Base-by-base conservation (phyloP, 2,329 filamentous ascomycete genomes). In the Fusarium acutatum region DNA sequence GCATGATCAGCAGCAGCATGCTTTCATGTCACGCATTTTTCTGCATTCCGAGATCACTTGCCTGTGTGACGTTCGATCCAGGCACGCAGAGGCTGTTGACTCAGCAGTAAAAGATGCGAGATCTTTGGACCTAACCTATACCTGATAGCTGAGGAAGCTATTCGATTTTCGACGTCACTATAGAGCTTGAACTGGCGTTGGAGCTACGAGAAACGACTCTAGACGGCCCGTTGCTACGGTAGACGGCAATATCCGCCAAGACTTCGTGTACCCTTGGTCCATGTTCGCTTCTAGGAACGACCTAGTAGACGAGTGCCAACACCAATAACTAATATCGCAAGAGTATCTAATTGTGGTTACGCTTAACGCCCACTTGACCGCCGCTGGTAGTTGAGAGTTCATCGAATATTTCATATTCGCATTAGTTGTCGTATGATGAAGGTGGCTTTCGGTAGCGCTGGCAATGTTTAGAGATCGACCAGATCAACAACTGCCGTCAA, bases 1-100 rank as follows among this genome's bases (percentile, higher is more conserved):
- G 71, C 61, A 73, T 64, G 71, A 73, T 73, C 65, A 74, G 63
- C 71, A 60, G 40, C 60, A 38, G 49, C 49, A 63, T 71, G 68
- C 62, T 71, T 60, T 56, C 70, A 73, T 73, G 71, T 73, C 71
- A 73, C 66, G 67, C 71, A 64, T 71, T 73, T 70, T 69, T 67
- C 56, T 59, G 54, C 60, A 70, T 70, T 64, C 20, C 35, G 15
- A 57, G 38, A 41, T 37, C 50, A 26, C 59, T 64, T 59, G 43
- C 50, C 57, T 61, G 50, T 44, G 40, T 73, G 60, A 67, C 38
- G 66, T 30, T 50, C 44, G 38, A 57, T 60, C 30, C 44, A 73
- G 60, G 46, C 38, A 61, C 67, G 46, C 34, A 59, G 40, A 62
- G 40, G 40, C 41, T 59, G 64, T 69, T 64, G 35, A 69, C 44